Evolutionary conservation across 2,329 filamentous ascomycete species (phyloP).

Genomic region (Colletotrichum nymphaeae): DNA sequence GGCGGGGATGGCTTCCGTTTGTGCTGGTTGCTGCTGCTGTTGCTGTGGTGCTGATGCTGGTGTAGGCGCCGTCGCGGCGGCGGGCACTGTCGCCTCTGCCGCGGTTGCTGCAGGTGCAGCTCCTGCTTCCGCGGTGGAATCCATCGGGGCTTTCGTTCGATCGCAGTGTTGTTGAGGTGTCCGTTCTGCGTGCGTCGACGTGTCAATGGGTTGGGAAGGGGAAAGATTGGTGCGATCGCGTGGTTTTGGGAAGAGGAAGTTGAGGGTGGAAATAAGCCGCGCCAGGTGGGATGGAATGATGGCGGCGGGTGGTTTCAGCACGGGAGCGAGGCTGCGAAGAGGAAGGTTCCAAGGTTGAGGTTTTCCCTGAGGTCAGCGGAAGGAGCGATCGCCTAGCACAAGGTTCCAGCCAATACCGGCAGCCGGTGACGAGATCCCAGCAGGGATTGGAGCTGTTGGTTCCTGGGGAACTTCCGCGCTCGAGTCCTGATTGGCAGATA

Average conservation of each 20-base stretch:
- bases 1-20: constrained; percentile 10
- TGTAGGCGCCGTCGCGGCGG: constrained; percentile 1
- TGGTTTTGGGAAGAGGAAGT: background rate
- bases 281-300: constrained; percentile 25
- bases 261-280: constrained; percentile 17
- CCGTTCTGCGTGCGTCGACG: background rate
- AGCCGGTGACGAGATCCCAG: constrained; percentile 32
- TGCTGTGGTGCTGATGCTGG: background rate
- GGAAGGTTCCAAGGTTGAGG: constrained; percentile 30
- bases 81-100: constrained; percentile 16
- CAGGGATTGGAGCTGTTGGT: constrained; percentile 37
- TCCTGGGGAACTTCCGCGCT: constrained; percentile 29
- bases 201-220: background rate
- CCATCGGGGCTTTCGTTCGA: constrained; percentile 20
- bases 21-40: constrained; percentile 16
- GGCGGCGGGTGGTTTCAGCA: constrained; percentile 31
- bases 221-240: background rate
- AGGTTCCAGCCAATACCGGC: constrained; percentile 33
- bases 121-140: constrained; percentile 26
- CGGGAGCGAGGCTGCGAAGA: constrained; percentile 28
- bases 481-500: constrained; percentile 18
- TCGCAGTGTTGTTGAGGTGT: background rate
- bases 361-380: constrained; percentile 26
- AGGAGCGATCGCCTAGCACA: constrained; percentile 23
- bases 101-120: constrained; percentile 22